Base-by-base conservation (phyloP, 192 early-diverging fungal species). In the Diversispora eburnea region DNA sequence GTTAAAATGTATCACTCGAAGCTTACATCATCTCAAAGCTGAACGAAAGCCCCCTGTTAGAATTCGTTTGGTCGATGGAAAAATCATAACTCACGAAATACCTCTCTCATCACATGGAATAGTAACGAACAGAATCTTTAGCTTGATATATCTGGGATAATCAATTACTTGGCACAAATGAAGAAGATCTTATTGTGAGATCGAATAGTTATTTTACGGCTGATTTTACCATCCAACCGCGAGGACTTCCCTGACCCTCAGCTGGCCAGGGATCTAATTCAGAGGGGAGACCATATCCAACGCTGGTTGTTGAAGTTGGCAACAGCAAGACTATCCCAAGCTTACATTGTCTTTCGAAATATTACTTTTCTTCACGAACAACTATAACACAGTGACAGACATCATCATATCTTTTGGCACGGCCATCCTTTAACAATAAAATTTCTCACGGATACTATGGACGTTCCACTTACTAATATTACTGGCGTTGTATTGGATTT, bases 241-340 rank as follows among this genome's bases (percentile, higher is more conserved):
- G 3, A 25, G 48, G 19, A 25, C 49, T 68, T 68, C 5, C 67
- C 49, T 54, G 52, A 8, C 7, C 67, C 49, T 48, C 67, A 54
- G 33, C 3, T 54, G 48, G 48, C 49, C 49, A 54, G 19, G 47
- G 48, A 68, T 68, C 20, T 68, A 68, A 52, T 17, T 68, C 49
- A 52, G 15, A 20, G 22, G 67, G 67, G 47, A 52, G 19, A n/a
- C 48, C 17, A 19, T 52, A 51, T 20, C 67, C 67, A 68, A 68
- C 67, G 0, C 8, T 68, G 49, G 51, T 68, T 68, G 48, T 68
- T 54, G 67, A 68, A 68, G 67, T 68, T 68, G 67, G 67, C 19
- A 52, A 68, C 19, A 22, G 17, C 49, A 48, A 68, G 67, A 39
- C 49, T 52, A 46, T 68, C n/a, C 67, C 48, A 54, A 68, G 67